phyloP scores from a whole-genome alignment of 2,329 filamentous ascomycete genomes.

The Cercospora janseana region DNA sequence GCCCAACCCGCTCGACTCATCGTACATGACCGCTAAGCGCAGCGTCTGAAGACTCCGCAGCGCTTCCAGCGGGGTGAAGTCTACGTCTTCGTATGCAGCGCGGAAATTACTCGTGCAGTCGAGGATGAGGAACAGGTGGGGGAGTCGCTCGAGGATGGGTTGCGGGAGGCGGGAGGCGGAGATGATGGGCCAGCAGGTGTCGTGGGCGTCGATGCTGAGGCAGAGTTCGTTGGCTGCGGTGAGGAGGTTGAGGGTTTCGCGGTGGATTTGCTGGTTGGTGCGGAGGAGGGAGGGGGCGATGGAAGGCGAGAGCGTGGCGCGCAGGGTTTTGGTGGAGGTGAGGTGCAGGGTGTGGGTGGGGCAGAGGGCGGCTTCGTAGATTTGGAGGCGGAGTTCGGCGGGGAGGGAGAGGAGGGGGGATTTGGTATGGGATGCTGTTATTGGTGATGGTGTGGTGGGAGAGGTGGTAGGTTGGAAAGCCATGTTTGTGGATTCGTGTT shows the following conservation, averaged over 20 bases:
- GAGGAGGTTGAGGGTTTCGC: slow-evolving; percentile 41
- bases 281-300: slow-evolving; percentile 43
- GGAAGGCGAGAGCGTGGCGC: slow-evolving; percentile 22
- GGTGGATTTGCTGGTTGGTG: slow-evolving; percentile 41
- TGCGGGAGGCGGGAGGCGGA: slow-evolving; percentile 28
- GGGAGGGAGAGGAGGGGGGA: slow-evolving; percentile 29
- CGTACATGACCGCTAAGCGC: slow-evolving; percentile 13
- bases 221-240: slow-evolving; percentile 45
- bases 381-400: slow-evolving; percentile 29
- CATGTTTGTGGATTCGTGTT: neutral
- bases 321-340: slow-evolving; percentile 21
- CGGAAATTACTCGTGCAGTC: slow-evolving; percentile 29
- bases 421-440: neutral
- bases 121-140: slow-evolving; percentile 29
- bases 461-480: neutral
- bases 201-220: slow-evolving; percentile 39
- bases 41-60: slow-evolving; percentile 12
- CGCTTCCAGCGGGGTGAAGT: slow-evolving; percentile 23
- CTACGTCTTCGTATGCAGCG: slow-evolving; percentile 27
- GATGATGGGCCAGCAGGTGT: slow-evolving; percentile 30
- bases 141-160: slow-evolving; percentile 22
- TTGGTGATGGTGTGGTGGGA: neutral
- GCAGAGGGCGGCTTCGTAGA: slow-evolving; percentile 29
- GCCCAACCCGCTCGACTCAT: neutral
- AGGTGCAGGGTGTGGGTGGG: slow-evolving; percentile 25